phyloP scores from a whole-genome alignment of 768 basidiomycete species.

The Tricholoma terreum region DNA sequence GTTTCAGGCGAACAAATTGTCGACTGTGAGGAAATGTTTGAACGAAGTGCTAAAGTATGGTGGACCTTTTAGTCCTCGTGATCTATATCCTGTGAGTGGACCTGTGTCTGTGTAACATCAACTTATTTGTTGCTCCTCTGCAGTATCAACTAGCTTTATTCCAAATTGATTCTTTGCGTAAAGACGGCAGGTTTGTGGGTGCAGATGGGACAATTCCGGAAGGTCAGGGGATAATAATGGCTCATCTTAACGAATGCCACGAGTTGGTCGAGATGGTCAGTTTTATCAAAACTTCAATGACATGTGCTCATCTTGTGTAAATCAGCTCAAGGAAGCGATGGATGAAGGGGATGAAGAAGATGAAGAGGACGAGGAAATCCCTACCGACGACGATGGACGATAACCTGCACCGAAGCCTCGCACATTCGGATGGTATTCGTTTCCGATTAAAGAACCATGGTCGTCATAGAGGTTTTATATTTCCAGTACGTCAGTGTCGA shows the following conservation, averaged over 20 bases:
- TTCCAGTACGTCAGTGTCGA: background rate
- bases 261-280: constrained; percentile 92
- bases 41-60: constrained; percentile 96
- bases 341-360: constrained; percentile 63
- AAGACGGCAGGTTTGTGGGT: constrained; percentile 91
- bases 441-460: background rate
- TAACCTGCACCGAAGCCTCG: background rate
- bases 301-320: background rate
- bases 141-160: constrained; percentile 93
- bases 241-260: constrained; percentile 94
- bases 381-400: background rate
- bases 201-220: constrained; percentile 89
- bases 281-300: constrained; percentile 1
- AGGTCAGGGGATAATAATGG: constrained; percentile 94
- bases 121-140: background rate
- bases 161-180: constrained; percentile 91
- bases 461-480: background rate
- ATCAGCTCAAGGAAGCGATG: constrained; percentile 80
- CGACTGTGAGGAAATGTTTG: constrained; percentile 94
- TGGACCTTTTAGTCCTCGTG: constrained; percentile 87
- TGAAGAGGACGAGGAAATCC: constrained; percentile 35
- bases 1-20: constrained; percentile 87
- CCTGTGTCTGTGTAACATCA: background rate
- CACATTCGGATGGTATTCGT: background rate
- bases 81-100: constrained; percentile 82